Evolutionary conservation across 202 grass and related monocot species (phyloP).

Genomic region (Musa balbisiana): DNA sequence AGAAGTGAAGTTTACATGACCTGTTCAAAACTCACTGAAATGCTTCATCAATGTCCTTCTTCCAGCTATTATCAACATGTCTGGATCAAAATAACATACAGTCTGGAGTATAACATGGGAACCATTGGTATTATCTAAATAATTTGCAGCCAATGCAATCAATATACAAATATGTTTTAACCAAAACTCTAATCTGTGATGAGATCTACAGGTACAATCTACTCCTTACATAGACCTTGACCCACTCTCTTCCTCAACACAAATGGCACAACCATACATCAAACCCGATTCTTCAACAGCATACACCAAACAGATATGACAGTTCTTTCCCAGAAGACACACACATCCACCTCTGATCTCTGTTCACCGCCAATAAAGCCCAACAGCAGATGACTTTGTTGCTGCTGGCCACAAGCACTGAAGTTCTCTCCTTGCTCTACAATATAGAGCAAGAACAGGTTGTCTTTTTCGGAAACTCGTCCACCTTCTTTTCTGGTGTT

Average conservation of each 20-base stretch:
- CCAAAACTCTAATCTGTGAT: not conserved
- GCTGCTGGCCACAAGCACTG: no score
- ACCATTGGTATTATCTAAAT: not conserved
- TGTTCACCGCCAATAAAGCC: not conserved
- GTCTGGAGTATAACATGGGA: not conserved
- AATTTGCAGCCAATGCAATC: not conserved
- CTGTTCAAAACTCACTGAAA: no score
- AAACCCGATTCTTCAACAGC: not conserved
- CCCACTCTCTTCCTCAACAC: not conserved
- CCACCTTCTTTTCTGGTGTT: conserved; percentile 10
- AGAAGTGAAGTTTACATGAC: no score
- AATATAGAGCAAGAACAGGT: conserved; percentile 4
- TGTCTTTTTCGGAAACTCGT: conserved; percentile 1
- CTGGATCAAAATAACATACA: not conserved
- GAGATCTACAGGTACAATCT: not conserved
- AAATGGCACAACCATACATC: not conserved
- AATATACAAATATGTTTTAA: not conserved
- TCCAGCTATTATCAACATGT: not conserved
- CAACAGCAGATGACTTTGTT: not conserved
- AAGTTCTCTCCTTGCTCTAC: not conserved
- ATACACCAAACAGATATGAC: not conserved
- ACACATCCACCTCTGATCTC: not conserved
- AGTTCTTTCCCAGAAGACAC: not conserved
- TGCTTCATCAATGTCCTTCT: no score
- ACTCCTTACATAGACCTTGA: not conserved